Percentiles rank a stretch among this genome's conserved stretches.
phyloP scores from a whole-genome alignment of 495 filamentous ascomycete species.

The Immersiella caudata region DNA sequence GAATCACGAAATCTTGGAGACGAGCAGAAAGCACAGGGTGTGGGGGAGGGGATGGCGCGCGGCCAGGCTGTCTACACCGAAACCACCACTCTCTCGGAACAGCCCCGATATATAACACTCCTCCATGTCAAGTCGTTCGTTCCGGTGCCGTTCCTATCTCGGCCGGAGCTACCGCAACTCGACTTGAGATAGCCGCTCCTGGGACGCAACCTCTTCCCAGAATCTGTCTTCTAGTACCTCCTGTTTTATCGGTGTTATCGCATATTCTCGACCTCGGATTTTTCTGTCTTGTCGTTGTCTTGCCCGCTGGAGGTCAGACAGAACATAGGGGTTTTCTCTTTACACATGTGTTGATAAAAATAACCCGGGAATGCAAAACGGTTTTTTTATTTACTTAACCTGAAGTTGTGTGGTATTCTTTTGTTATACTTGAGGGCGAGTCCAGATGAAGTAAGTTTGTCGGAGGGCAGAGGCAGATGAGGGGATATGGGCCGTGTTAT shows the following conservation, averaged over 20 bases:
- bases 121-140: neutral
- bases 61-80: neutral
- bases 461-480: no score
- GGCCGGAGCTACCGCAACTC: neutral
- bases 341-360: conserved; percentile 29
- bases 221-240: neutral
- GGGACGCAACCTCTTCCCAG: neutral
- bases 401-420: conserved; percentile 17
- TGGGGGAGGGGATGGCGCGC: neutral
- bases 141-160: neutral
- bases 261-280: conserved; percentile 23
- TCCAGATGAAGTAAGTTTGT: no score
- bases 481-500: no score
- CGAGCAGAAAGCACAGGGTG: neutral
- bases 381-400: conserved; percentile 11
- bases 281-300: conserved; percentile 14
- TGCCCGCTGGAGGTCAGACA: neutral
- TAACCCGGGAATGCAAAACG: conserved; percentile 30
- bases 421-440: neutral
- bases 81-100: neutral
- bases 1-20: neutral
- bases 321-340: neutral
- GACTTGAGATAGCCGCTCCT: neutral
- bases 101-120: neutral
- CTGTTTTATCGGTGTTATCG: conserved; percentile 18